These are phyloP conservation scores for Lippia alba DNA, from an alignment of 305 asterid genomes.

Conservation along the genomic window DNA sequence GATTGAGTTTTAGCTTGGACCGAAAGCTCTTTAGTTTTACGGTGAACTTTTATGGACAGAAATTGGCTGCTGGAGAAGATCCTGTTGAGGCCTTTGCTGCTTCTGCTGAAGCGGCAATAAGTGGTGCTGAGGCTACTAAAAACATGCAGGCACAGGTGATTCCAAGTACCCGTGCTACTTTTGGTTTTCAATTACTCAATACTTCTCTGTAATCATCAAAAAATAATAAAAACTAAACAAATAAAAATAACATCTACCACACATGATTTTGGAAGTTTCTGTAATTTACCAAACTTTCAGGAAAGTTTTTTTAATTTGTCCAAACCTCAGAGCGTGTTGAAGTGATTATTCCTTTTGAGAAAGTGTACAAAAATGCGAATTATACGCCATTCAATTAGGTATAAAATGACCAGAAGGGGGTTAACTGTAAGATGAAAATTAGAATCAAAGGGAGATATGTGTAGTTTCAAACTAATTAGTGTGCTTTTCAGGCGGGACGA, in stretches of 20 bases:
- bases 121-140: constrained; percentile 92
- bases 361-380: too few species aligned
- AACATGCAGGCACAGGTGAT: constrained; percentile 89
- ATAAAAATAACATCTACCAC: too few species aligned
- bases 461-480: constrained; percentile 6
- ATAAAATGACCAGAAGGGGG: background rate
- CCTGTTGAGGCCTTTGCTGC: constrained; percentile 69
- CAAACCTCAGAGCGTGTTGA: too few species aligned
- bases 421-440: too few species aligned
- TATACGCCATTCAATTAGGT: too few species aligned
- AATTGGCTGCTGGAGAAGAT: constrained; percentile 76
- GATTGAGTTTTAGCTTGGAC: constrained; percentile 9
- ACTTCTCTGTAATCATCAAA: too few species aligned
- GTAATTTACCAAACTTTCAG: too few species aligned
- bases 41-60: constrained; percentile 49
- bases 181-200: background rate
- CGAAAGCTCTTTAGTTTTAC: constrained; percentile 12
- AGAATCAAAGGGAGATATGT: too few species aligned
- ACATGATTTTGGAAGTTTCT: too few species aligned
- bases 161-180: background rate
- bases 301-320: too few species aligned
- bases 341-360: too few species aligned
- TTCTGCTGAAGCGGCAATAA: constrained; percentile 87
- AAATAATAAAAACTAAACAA: too few species aligned
- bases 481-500: constrained; percentile 83